A percentile compares a stretch with the other conserved stretches of the same genome.
Conservation (phyloP, 2,329 filamentous ascomycete genomes). For the Ophiosphaerella herpotricha region DNA sequence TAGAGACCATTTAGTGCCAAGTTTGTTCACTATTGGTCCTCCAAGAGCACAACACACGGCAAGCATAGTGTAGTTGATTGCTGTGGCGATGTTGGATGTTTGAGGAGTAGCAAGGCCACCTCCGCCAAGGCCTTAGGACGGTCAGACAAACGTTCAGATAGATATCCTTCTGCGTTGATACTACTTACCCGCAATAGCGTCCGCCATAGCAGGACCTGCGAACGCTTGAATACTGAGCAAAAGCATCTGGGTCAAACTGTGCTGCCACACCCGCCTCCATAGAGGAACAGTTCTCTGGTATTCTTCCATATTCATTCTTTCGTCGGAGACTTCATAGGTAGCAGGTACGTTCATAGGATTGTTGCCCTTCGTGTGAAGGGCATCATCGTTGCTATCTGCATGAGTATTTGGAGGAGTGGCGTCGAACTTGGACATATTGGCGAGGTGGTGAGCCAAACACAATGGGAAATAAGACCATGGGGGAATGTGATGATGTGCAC, state of each 20-base stretch:
- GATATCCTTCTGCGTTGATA: background rate
- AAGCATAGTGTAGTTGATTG: conserved; percentile 35
- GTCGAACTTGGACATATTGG: conserved; percentile 35
- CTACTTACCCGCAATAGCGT: conserved; percentile 33
- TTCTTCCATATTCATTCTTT: conserved; percentile 46
- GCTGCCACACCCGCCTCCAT: conserved; percentile 54
- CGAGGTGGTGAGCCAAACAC: background rate
- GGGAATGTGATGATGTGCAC: background rate
- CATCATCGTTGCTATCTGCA: conserved; percentile 36
- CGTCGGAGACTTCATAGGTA: conserved; percentile 22
- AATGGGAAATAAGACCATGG: background rate
- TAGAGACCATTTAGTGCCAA: conserved; percentile 54
- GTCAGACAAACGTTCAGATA: background rate
- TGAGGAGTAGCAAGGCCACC: conserved; percentile 53
- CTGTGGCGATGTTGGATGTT: conserved; percentile 49
- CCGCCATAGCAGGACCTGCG: conserved; percentile 37
- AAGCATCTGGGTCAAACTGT: conserved; percentile 57
- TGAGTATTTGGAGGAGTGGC: conserved; percentile 40
- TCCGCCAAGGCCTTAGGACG: conserved; percentile 34
- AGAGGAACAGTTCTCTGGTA: conserved; percentile 39
- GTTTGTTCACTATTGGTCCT: conserved; percentile 54
- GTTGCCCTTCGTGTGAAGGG: conserved; percentile 31
- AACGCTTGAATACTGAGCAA: conserved; percentile 54
- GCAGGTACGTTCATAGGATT: conserved; percentile 28
- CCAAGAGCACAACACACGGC: conserved; percentile 47